These are phyloP conservation scores for Teunomyces barrocoloradensis DNA, from an alignment of 805 yeast species.

Conservation along the genomic window DNA sequence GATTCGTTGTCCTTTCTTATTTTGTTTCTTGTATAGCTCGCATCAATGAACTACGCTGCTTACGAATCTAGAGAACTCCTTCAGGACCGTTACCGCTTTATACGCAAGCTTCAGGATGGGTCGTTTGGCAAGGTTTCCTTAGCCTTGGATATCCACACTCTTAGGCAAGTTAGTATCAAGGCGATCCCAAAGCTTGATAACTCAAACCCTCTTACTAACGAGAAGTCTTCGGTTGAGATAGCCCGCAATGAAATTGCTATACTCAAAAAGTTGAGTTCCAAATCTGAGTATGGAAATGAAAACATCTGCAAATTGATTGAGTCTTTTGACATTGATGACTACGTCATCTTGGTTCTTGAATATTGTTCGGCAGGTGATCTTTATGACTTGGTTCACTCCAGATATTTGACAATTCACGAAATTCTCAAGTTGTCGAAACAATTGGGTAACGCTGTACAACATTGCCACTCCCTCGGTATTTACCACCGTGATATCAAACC, in stretches of 20 bases:
- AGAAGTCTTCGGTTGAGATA: conserved; percentile 21
- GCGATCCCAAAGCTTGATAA: conserved; percentile 49
- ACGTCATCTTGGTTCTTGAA: conserved; percentile 60
- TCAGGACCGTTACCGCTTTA: conserved; percentile 39
- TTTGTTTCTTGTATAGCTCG: conserved; percentile 27
- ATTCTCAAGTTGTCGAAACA: conserved; percentile 35
- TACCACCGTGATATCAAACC: conserved; percentile 60
- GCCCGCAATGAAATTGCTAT: conserved; percentile 55
- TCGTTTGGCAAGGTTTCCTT: conserved; percentile 61
- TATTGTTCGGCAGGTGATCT: conserved; percentile 66
- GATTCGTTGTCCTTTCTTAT: conserved; percentile 3
- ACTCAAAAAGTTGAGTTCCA: conserved; percentile 26
- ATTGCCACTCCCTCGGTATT: conserved; percentile 55
- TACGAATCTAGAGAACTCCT: conserved; percentile 15
- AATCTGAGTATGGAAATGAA: conserved; percentile 24
- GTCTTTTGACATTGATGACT: conserved; percentile 51
- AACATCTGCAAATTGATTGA: conserved; percentile 60
- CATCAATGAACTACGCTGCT: conserved; percentile 3
- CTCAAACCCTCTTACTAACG: conserved; percentile 19
- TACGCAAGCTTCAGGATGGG: conserved; percentile 52
- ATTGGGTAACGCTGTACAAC: conserved; percentile 49
- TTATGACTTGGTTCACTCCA: conserved; percentile 50
- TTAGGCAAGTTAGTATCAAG: conserved; percentile 50
- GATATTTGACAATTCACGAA: conserved; percentile 11
- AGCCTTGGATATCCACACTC: conserved; percentile 39